Base-by-base conservation (phyloP, 2,329 filamentous ascomycete species). In the Arthroderma sp. region DNA sequence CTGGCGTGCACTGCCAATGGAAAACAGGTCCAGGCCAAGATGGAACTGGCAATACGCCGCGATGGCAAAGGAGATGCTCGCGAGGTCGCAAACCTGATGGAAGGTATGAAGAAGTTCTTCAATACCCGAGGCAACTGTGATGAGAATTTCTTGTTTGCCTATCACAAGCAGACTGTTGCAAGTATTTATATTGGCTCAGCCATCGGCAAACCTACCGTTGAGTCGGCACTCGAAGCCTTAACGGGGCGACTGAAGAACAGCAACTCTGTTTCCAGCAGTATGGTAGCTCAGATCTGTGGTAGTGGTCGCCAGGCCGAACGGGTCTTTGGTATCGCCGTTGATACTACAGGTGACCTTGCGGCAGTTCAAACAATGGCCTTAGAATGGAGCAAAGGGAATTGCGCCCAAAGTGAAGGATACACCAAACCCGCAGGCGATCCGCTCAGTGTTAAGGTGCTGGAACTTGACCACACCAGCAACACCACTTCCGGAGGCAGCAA, bases 121-220 rank as follows among this genome's bases (percentile, higher is more conserved):
- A 38, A 29, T 10, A 29, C 32, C 4, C 28, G 28, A 30, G 42
- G 38, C 34, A 44, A 44, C 42, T 44, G 42, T 38, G 36, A 44
- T n/a, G 36, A 44, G 29, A 44, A 38, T 30, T 29, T 44, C 22
- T 29, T 44, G n/a, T 44, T 44, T 34, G 11, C 33, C 29, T 38
- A 44, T 38, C 11, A 44, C 22, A 29, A 44, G 6, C 9, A 15
- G 33, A 44, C 32, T 15, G 36, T 15, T 22, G 36, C 10, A 6
- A 29, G 42, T 10, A 11, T 38, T 7, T 44, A 37, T 10, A 44
- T 38, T 29, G 42, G 42, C n/a, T 9, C 42, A 29, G 42, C 22
- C 8, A 22, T 44, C n/a, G 42, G 36, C 29, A 44, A 44, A 38
- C 8, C 32, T 28, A 44, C 42, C 29, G 36, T 36, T 9, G n/a